These are phyloP conservation scores for Lyophyllum semitale DNA, from an alignment of 768 basidiomycete species.

Conservation along the genomic window DNA sequence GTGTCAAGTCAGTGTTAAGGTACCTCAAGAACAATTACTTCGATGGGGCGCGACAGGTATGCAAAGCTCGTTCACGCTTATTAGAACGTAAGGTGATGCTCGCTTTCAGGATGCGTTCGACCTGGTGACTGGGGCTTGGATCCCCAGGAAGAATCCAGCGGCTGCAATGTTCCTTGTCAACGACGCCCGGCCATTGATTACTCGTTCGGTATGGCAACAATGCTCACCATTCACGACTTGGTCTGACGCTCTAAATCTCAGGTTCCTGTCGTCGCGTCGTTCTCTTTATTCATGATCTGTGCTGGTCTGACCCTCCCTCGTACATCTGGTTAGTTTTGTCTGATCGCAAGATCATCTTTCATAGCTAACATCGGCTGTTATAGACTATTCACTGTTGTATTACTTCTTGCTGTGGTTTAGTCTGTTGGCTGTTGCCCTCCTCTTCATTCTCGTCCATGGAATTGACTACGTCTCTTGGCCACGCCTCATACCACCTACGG, in stretches of 20 bases:
- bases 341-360: not conserved
- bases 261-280: slow-evolving; percentile 83
- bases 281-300: slow-evolving; percentile 86
- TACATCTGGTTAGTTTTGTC: slow-evolving; percentile 69
- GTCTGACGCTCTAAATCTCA: slow-evolving; percentile 29
- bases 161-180: slow-evolving; percentile 70
- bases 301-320: slow-evolving; percentile 86
- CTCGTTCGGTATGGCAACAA: slow-evolving; percentile 66
- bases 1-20: slow-evolving; percentile 77
- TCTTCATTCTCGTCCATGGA: slow-evolving; percentile 82
- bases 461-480: slow-evolving; percentile 97
- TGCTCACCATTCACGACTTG: slow-evolving; percentile 11
- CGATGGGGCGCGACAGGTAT: slow-evolving; percentile 92
- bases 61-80: slow-evolving; percentile 31
- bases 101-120: slow-evolving; percentile 86
- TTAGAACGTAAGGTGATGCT: not conserved
- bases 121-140: slow-evolving; percentile 89
- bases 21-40: slow-evolving; percentile 97
- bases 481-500: slow-evolving; percentile 79
- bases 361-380: not conserved
- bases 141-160: slow-evolving; percentile 74
- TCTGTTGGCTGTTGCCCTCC: slow-evolving; percentile 58
- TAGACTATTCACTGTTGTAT: slow-evolving; percentile 84
- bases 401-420: slow-evolving; percentile 83
- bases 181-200: slow-evolving; percentile 79